Evolutionary conservation across 352 stramenopile species (phyloP).

Genomic region (Globisporangium canariense): DNA sequence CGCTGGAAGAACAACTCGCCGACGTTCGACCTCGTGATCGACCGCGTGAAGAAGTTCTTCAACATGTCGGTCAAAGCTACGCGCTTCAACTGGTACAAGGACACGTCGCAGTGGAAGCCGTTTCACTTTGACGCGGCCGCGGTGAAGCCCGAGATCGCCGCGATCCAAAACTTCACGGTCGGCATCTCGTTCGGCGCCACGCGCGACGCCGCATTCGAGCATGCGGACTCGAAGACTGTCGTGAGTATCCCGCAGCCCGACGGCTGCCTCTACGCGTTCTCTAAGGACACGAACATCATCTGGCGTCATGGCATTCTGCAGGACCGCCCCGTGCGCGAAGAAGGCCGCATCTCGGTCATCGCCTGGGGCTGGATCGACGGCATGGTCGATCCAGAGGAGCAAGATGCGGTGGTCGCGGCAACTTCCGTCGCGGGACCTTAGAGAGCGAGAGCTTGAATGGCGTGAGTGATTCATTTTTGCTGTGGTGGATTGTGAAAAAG

Average conservation of each 20-base stretch:
- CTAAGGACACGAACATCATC: conserved; percentile 91
- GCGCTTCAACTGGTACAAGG: conserved; percentile 95
- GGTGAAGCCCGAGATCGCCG: conserved; percentile 91
- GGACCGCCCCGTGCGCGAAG: conserved; percentile 76
- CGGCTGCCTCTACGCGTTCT: conserved; percentile 91
- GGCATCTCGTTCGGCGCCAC: conserved; percentile 91
- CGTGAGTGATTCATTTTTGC: not conserved
- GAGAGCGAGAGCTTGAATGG: not conserved
- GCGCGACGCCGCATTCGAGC: conserved; percentile 90
- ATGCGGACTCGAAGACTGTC: conserved; percentile 74
- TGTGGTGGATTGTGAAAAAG: not conserved
- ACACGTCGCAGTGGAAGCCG: conserved; percentile 92
- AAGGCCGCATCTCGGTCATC: conserved; percentile 94
- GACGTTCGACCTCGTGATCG: conserved; percentile 81
- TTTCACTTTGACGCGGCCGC: conserved; percentile 92
- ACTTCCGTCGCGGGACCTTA: not conserved
- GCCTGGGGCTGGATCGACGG: conserved; percentile 88
- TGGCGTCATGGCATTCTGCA: conserved; percentile 92
- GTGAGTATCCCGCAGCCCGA: conserved; percentile 93
- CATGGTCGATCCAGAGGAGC: conserved; percentile 37
- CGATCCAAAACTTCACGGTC: conserved; percentile 94
- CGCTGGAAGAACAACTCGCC: conserved; percentile 71
- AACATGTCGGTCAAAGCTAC: conserved; percentile 85
- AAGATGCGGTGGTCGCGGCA: not conserved
- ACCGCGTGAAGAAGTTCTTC: conserved; percentile 88